Base-by-base conservation (phyloP, 306 rosid genomes). In the Fragaria ananassa region DNA sequence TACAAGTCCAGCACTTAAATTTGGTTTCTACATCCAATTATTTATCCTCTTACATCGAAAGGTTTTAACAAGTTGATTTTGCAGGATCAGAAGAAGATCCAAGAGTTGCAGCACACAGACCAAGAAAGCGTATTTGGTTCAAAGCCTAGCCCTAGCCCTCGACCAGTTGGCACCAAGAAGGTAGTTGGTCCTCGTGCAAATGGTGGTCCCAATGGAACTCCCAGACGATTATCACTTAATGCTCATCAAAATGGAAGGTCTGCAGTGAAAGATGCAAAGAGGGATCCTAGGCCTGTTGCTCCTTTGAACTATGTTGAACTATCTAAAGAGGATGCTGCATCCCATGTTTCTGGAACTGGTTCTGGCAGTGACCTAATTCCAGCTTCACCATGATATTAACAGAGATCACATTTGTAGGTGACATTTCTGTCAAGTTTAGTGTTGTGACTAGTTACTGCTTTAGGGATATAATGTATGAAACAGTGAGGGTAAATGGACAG, bases 1-100 rank as follows among this genome's bases (percentile, higher is more conserved):
- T 37, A 37, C 7, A 37, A 41, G 10, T 58, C 21, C 10, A 41
- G 25, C 19, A 46, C 67, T 68, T 63, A 56, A 45, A 23, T 71
- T 65, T 76, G 39, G 75, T 10, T 12, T 41, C 71, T 41, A 27
- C 12, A 8, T 23, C 21, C 54, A 46, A 19, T 34, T 44, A 5
- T 5, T 64, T 54, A 21, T n/a, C 19, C 37, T 60, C 25, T 31
- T 19, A 21, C n/a, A 17, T 70, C 8, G 35, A 70, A 64, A 68
- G 65, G 27, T 57, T 45, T 50, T 79, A 23, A 10, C 34, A 4
- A 19, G 13, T 72, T 70, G 46, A 72, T 60, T 80, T 71, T 80
- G 75, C 86, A 92, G 98, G 98, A 95, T 79, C 98, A 95, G 76
- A 95, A 95, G 84, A 95, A 95, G 86, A 81, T 81, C 80, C 92